Conservation (phyloP, 1,284 basidiomycete species). For the Papiliotrema nemorosa region DNA sequence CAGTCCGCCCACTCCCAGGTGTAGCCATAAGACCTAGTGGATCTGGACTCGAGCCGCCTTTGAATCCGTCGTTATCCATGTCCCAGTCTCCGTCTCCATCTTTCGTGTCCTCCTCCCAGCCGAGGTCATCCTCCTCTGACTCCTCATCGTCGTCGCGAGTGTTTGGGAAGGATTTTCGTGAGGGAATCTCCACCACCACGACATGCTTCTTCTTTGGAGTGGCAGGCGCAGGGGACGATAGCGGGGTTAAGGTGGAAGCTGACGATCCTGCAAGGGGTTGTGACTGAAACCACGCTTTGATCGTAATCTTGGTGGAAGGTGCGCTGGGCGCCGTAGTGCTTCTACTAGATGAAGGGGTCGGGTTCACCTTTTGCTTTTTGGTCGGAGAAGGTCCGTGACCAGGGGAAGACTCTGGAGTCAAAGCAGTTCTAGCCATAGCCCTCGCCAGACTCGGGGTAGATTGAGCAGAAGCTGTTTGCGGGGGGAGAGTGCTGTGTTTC, state of each 20-base stretch:
- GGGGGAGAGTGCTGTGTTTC: background rate
- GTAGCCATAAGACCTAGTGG: slow-evolving; percentile 1
- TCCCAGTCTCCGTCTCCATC: slow-evolving; percentile 35
- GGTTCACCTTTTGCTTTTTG: slow-evolving; percentile 18
- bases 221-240: background rate
- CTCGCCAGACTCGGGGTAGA: slow-evolving; percentile 10
- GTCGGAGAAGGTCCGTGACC: slow-evolving; percentile 39
- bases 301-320: background rate
- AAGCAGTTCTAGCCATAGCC: slow-evolving; percentile 8
- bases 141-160: slow-evolving; percentile 23
- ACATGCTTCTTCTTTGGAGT: background rate
- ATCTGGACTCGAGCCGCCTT: slow-evolving; percentile 11
- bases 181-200: slow-evolving; percentile 3
- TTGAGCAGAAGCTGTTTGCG: background rate
- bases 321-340: too few relatives aligned
- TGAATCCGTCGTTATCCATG: slow-evolving; percentile 20
- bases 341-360: background rate
- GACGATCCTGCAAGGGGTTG: background rate
- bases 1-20: slow-evolving; percentile 51
- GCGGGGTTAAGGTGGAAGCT: background rate
- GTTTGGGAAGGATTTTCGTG: background rate
- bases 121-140: slow-evolving; percentile 36
- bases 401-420: slow-evolving; percentile 22
- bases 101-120: slow-evolving; percentile 28
- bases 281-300: background rate